Percentiles rank a stretch among this genome's conserved stretches.
Evolutionary conservation across 2,329 filamentous ascomycete genomes (phyloP).

Genomic region (Alternaria hordeiaustralica): DNA sequence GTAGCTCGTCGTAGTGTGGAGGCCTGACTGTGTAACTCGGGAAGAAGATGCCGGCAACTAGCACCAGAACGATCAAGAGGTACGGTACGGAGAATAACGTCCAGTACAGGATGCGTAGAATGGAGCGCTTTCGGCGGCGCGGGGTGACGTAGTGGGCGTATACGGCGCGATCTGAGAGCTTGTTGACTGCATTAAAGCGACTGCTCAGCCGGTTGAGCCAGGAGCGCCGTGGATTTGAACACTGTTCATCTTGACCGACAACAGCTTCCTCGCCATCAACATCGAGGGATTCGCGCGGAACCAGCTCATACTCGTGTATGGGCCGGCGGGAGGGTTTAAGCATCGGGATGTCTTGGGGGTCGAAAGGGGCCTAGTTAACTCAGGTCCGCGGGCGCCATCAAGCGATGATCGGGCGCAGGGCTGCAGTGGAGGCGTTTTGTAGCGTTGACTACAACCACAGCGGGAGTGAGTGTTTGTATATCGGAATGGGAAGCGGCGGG

Average conservation of each 20-base stretch:
- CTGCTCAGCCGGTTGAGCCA: slow-evolving; percentile 33
- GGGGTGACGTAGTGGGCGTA: slow-evolving; percentile 44
- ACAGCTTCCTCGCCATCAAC: slow-evolving; percentile 23
- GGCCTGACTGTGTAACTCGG: slow-evolving; percentile 65
- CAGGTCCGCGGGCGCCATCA: slow-evolving; percentile 10
- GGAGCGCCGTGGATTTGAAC: slow-evolving; percentile 23
- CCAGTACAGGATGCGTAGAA: slow-evolving; percentile 42
- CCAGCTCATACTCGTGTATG: slow-evolving; percentile 42
- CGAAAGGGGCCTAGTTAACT: slow-evolving; percentile 12
- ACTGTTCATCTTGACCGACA: slow-evolving; percentile 14
- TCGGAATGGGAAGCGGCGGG: neutral
- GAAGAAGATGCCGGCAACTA: slow-evolving; percentile 57
- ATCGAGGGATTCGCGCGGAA: slow-evolving; percentile 41
- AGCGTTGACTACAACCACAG: neutral
- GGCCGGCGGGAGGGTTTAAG: slow-evolving; percentile 23
- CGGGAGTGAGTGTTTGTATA: neutral
- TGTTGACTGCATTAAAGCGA: slow-evolving; percentile 31
- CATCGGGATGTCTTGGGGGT: slow-evolving; percentile 19
- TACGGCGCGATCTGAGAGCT: slow-evolving; percentile 35
- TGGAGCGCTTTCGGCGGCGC: slow-evolving; percentile 39
- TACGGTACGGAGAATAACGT: slow-evolving; percentile 41
- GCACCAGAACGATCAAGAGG: slow-evolving; percentile 44
- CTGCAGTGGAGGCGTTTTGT: neutral
- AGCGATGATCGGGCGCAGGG: neutral
- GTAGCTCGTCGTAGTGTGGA: slow-evolving; percentile 57